Percentiles rank a stretch among this genome's conserved stretches.
These are phyloP conservation scores for Hymenoscyphus fraxineus DNA, from an alignment of 2,329 filamentous ascomycete species.

Conservation along the genomic window DNA sequence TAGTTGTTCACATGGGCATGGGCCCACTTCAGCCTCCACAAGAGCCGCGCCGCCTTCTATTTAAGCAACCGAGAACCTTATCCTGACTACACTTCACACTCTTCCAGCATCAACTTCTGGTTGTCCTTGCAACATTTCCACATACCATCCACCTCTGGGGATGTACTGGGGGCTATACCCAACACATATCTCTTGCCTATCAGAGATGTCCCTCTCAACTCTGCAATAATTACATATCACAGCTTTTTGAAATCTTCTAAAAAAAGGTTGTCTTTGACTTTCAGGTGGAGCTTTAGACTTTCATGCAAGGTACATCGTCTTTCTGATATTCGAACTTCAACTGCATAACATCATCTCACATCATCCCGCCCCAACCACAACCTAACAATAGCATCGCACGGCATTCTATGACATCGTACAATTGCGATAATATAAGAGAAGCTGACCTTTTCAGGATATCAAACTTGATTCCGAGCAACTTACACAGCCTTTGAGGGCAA, in stretches of 20 bases:
- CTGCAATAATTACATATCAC: neutral
- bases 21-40: too few relatives aligned
- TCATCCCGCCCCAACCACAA: too few relatives aligned
- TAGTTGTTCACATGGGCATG: too few relatives aligned
- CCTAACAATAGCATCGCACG: too few relatives aligned
- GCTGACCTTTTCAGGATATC: neutral
- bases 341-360: neutral
- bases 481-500: neutral
- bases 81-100: neutral
- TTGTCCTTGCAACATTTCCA: neutral
- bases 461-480: neutral
- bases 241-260: neutral
- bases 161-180: neutral
- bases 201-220: neutral
- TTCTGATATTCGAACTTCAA: neutral
- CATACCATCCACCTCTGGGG: neutral
- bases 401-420: neutral
- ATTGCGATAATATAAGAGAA: neutral
- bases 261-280: neutral
- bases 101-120: neutral
- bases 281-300: neutral
- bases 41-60: neutral
- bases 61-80: neutral
- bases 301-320: neutral
- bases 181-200: neutral